These are phyloP conservation scores for Trichoderma afroharzianum DNA, from an alignment of 2,329 filamentous ascomycete species.

Conservation along the genomic window DNA sequence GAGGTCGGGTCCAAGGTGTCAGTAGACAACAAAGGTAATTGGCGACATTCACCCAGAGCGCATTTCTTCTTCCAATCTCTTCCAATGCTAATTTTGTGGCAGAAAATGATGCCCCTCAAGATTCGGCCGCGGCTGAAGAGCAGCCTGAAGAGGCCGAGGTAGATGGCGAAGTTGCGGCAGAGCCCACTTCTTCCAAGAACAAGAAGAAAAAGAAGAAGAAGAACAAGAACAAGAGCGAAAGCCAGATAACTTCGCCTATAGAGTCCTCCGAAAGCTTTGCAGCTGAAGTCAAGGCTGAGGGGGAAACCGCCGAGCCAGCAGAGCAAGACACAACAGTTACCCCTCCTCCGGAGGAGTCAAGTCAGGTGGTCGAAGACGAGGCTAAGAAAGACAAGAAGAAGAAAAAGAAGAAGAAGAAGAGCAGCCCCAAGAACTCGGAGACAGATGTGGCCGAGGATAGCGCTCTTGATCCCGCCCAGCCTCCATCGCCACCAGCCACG, in stretches of 20 bases:
- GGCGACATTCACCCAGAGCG: background rate
- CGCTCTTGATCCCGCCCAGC: conserved; percentile 14
- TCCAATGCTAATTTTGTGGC: background rate
- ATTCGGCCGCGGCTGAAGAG: conserved; percentile 12
- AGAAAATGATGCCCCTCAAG: conserved; percentile 1
- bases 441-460: conserved; percentile 11
- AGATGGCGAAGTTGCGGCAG: conserved; percentile 8
- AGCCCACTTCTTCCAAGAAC: conserved; percentile 17
- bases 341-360: conserved; percentile 13
- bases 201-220: conserved; percentile 24
- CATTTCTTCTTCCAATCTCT: background rate
- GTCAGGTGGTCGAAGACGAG: conserved; percentile 11
- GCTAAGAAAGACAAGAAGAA: conserved; percentile 18
- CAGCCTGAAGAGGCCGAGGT: conserved; percentile 13
- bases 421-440: conserved; percentile 11
- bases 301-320: background rate
- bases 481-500: conserved; percentile 10
- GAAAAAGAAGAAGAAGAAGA: conserved; percentile 20
- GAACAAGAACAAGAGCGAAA: conserved; percentile 21
- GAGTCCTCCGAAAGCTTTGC: conserved; percentile 11
- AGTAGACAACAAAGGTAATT: conserved; percentile 16
- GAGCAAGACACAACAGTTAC: conserved; percentile 16
- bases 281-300: conserved; percentile 7
- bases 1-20: conserved; percentile 11
- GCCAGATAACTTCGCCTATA: conserved; percentile 12